Percentiles rank a stretch among this genome's conserved stretches.
phyloP scores from a whole-genome alignment of 139 green algal species.

The Haematococcus lacustris region DNA sequence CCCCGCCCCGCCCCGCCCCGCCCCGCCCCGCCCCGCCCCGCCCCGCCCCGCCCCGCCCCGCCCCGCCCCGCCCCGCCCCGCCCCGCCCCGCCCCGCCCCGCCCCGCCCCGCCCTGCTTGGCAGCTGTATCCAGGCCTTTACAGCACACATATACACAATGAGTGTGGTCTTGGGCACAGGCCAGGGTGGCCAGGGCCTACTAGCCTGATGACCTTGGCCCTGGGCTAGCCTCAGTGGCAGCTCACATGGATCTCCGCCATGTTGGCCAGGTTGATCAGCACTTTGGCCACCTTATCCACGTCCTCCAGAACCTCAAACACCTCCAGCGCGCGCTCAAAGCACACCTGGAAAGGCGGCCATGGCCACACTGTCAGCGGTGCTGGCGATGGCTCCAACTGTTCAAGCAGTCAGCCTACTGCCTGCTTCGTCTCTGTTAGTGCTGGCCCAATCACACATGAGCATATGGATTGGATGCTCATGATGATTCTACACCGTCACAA shows the following conservation, averaged over 20 bases:
- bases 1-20: neutral
- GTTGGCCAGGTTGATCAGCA: slow-evolving; percentile 41
- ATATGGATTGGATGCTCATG: no score
- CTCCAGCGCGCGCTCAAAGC: neutral
- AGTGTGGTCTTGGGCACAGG: no score
- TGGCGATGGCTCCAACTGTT: no score
- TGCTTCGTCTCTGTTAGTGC: no score
- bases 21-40: no score
- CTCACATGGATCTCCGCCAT: slow-evolving; percentile 33
- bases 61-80: neutral
- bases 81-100: neutral
- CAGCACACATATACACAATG: neutral
- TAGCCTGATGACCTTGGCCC: neutral
- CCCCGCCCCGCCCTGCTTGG: no score
- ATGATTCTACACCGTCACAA: no score
- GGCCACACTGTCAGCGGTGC: no score
- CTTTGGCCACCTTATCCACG: slow-evolving; percentile 31
- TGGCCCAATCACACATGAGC: no score
- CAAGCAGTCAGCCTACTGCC: no score
- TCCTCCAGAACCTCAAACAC: slow-evolving; percentile 30
- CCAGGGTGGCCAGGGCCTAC: neutral
- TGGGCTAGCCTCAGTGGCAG: neutral
- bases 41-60: neutral
- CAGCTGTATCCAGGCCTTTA: neutral
- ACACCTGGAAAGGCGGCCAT: neutral